A percentile compares a stretch with the other conserved stretches of the same genome.
Evolutionary conservation across 179 eudicot species (phyloP).

Genomic region (Nepenthes alata): DNA sequence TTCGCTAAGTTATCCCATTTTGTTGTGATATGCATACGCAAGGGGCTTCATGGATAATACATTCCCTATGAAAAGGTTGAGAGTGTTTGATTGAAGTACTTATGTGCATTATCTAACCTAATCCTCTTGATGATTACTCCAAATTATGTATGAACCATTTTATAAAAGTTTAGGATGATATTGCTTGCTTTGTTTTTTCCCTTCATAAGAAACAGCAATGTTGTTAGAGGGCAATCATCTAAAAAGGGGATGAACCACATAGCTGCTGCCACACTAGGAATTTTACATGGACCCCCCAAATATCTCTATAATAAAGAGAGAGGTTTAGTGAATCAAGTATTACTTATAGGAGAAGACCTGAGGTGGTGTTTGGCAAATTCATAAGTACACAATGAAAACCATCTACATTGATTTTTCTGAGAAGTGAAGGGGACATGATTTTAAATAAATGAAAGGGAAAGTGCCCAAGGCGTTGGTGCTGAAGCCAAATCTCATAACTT

Average conservation of each 20-base stretch:
- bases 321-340: background rate
- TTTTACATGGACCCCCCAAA: background rate
- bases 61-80: background rate
- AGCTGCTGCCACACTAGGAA: background rate
- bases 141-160: background rate
- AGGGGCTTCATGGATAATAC: background rate
- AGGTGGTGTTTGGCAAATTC: background rate
- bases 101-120: background rate
- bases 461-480: background rate
- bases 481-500: background rate
- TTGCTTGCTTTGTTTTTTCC: background rate
- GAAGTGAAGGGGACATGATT: background rate
- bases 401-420: background rate
- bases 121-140: background rate
- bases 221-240: background rate
- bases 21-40: background rate
- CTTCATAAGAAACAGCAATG: background rate
- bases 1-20: background rate
- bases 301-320: background rate
- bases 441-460: background rate
- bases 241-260: background rate
- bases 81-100: background rate
- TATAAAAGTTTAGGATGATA: background rate
- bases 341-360: background rate
- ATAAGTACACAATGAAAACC: background rate